Evolutionary conservation across 345 rosid genomes (phyloP).

Genomic region (Euphorbia lathyris): DNA sequence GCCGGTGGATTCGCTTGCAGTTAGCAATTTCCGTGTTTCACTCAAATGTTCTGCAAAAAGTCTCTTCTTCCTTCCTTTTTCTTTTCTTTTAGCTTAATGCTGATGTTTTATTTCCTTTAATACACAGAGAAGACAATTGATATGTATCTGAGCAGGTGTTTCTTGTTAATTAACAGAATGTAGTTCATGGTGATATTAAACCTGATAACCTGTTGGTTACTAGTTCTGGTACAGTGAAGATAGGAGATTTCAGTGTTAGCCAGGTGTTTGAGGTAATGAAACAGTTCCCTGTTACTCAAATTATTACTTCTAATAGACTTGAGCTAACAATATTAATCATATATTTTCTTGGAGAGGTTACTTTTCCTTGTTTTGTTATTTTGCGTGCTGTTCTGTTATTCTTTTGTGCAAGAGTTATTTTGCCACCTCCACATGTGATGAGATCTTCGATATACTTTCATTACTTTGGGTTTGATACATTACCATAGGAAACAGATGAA

Average conservation of each 20-base stretch:
- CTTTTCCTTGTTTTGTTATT: not conserved
- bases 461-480: not conserved
- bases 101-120: not conserved
- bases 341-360: not conserved
- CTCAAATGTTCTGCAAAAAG: not conserved
- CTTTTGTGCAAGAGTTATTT: not conserved
- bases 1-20: not conserved
- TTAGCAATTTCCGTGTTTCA: not conserved
- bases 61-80: not conserved
- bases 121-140: not conserved
- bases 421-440: not conserved
- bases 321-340: not conserved
- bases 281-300: not conserved
- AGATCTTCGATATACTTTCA: not conserved
- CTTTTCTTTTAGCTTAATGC: not conserved
- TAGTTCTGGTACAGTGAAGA: conserved; percentile 70
- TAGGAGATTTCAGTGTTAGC: conserved; percentile 97
- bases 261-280: conserved; percentile 88
- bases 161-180: conserved; percentile 47
- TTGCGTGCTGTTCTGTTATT: not conserved
- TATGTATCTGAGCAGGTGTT: not conserved
- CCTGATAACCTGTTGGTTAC: conserved; percentile 97
- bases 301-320: not conserved
- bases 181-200: conserved; percentile 95
- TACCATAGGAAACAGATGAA: not conserved